phyloP scores from a whole-genome alignment of 1,284 basidiomycete genomes.

The Pascua sp. region DNA sequence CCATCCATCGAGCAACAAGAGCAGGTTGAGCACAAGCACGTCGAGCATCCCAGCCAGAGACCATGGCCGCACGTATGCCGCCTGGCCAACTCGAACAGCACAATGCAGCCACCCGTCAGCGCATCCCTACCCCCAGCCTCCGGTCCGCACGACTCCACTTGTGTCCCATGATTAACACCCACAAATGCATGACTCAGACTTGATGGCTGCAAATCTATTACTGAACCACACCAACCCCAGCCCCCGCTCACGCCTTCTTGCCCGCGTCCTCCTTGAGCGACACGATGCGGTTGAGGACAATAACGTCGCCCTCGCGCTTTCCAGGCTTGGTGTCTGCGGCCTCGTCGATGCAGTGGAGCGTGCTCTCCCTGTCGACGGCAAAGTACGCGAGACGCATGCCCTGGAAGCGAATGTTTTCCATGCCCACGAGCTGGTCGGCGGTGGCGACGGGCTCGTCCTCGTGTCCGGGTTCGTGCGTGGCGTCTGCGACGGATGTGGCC shows the following conservation, averaged over 20 bases:
- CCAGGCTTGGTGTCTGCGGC: slow-evolving; percentile 50
- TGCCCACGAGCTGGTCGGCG: slow-evolving; percentile 78
- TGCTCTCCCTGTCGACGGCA: slow-evolving; percentile 80
- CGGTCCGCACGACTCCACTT: too few species aligned
- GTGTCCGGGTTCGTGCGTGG: slow-evolving; percentile 51
- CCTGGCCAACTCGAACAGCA: too few species aligned
- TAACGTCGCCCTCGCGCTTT: slow-evolving; percentile 63
- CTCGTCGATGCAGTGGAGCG: slow-evolving; percentile 62
- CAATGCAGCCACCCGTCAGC: not conserved
- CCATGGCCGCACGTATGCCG: too few species aligned
- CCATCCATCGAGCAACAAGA: too few species aligned
- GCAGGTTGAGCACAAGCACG: too few species aligned
- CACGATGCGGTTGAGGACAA: slow-evolving; percentile 91
- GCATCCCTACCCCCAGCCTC: not conserved
- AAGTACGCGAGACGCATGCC: slow-evolving; percentile 95
- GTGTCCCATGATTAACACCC: too few species aligned
- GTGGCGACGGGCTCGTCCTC: slow-evolving; percentile 57
- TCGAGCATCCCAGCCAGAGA: too few species aligned
- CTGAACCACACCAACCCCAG: not conserved
- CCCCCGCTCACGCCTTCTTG: slow-evolving; percentile 57
- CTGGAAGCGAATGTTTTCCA: slow-evolving; percentile 94
- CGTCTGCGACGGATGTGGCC: slow-evolving; percentile 46
- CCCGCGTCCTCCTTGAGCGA: slow-evolving; percentile 92
- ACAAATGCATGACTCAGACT: not conserved
- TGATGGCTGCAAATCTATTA: not conserved